Percentiles rank a stretch among this genome's conserved stretches.
Evolutionary conservation across 345 rosid genomes (phyloP).

Genomic region (Hevea brasiliensis): DNA sequence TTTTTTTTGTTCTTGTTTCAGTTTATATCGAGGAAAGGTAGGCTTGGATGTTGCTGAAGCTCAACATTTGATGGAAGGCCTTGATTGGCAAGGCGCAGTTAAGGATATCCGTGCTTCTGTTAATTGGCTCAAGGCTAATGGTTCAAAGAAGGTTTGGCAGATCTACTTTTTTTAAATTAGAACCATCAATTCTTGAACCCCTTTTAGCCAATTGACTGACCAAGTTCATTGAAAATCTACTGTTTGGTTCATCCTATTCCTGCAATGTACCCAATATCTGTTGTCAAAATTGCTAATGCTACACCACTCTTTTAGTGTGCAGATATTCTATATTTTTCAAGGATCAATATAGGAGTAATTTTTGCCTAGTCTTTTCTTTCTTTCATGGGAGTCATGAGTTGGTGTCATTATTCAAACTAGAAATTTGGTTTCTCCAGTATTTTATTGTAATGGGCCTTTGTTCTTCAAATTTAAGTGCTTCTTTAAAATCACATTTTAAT

Average conservation of each 20-base stretch:
- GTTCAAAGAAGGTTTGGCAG: slow-evolving; percentile 68
- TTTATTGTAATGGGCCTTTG: not conserved
- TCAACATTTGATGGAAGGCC: slow-evolving; percentile 85
- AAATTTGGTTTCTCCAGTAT: not conserved
- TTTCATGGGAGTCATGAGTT: too few species aligned
- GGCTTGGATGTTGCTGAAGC: slow-evolving; percentile 92
- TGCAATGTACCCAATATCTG: not conserved
- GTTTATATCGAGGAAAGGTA: slow-evolving; percentile 92
- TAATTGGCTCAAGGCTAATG: slow-evolving; percentile 88
- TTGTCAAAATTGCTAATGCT: not conserved
- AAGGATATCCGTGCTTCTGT: slow-evolving; percentile 85
- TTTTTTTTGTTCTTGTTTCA: slow-evolving; percentile 23
- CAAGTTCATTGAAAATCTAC: not conserved
- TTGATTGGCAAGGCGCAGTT: slow-evolving; percentile 93
- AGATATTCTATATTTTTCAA: not conserved
- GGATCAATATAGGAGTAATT: not conserved
- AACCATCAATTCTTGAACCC: not conserved
- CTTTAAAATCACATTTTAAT: not conserved
- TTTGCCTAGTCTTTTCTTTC: too few species aligned
- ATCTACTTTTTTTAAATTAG: not conserved
- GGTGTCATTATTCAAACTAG: not conserved
- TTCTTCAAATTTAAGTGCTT: slow-evolving; percentile 1
- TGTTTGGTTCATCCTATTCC: not conserved
- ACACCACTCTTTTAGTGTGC: not conserved
- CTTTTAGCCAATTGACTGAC: not conserved